These are phyloP conservation scores for Cladosporium sp. DNA, from an alignment of 2,329 filamentous ascomycete species.

Conservation along the genomic window DNA sequence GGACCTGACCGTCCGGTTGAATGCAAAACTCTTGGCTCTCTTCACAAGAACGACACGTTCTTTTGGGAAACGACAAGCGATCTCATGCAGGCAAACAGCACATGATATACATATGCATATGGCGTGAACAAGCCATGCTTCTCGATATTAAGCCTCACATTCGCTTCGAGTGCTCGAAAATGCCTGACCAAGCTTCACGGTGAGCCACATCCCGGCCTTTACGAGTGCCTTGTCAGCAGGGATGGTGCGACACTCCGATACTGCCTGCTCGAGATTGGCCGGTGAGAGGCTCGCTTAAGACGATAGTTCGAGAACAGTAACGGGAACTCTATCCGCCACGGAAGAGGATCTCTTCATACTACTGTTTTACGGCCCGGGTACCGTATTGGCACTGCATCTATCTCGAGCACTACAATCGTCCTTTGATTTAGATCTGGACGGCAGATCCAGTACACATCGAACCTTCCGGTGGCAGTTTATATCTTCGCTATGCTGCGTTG, in stretches of 20 bases:
- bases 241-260: background rate
- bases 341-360: background rate
- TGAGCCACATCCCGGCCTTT: background rate
- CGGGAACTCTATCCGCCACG: slow-evolving; percentile 4
- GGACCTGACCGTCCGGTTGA: slow-evolving; percentile 1
- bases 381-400: slow-evolving; percentile 5
- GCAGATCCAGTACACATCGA: background rate
- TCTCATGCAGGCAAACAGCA: background rate
- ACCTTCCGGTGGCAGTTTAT: background rate
- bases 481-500: background rate
- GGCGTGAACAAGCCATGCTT: too few relatives aligned
- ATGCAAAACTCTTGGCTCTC: background rate
- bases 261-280: background rate
- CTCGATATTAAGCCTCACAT: background rate
- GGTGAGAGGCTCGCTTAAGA: background rate
- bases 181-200: background rate
- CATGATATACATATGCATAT: background rate
- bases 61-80: background rate
- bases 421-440: slow-evolving; percentile 1
- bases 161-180: background rate
- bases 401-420: background rate
- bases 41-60: background rate
- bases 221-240: background rate
- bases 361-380: background rate
- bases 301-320: background rate